Conservation (phyloP, 805 yeast species). For the Zygotorulaspora florentina region DNA sequence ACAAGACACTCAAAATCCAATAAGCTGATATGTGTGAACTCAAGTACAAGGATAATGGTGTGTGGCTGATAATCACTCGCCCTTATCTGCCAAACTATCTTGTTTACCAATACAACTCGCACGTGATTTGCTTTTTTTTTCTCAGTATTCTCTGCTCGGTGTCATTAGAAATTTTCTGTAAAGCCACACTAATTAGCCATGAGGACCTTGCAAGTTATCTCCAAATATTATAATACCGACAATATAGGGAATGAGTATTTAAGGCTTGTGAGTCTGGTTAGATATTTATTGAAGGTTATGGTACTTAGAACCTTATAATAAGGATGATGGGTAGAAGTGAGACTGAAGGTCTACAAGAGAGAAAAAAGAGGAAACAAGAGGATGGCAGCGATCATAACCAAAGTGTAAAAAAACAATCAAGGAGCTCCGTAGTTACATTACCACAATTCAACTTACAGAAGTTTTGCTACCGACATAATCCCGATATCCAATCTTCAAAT, state of each 20-base stretch:
- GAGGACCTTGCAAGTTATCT: background rate
- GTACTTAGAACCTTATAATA: background rate
- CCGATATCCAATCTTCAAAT: constrained; percentile 60
- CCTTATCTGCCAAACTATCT: no score
- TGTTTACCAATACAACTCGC: no score
- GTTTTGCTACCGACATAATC: constrained; percentile 91
- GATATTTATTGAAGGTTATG: no score
- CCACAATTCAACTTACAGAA: constrained; percentile 52
- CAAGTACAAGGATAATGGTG: no score
- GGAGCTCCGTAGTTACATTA: constrained; percentile 3
- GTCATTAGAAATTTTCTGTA: background rate
- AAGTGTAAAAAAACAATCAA: constrained; percentile 1
- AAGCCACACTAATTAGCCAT: background rate
- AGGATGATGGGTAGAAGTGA: background rate
- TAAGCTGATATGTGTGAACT: no score
- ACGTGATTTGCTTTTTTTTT: no score
- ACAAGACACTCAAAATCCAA: no score
- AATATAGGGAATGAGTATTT: background rate
- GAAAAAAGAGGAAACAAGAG: background rate
- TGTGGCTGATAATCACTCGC: no score
- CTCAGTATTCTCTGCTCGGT: no score
- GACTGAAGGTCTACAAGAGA: background rate
- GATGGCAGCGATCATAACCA: constrained; percentile 1
- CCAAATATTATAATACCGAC: background rate
- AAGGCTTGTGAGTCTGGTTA: background rate